Conservation (phyloP, 768 basidiomycete genomes). For the Macrolepiota albuminosa region DNA sequence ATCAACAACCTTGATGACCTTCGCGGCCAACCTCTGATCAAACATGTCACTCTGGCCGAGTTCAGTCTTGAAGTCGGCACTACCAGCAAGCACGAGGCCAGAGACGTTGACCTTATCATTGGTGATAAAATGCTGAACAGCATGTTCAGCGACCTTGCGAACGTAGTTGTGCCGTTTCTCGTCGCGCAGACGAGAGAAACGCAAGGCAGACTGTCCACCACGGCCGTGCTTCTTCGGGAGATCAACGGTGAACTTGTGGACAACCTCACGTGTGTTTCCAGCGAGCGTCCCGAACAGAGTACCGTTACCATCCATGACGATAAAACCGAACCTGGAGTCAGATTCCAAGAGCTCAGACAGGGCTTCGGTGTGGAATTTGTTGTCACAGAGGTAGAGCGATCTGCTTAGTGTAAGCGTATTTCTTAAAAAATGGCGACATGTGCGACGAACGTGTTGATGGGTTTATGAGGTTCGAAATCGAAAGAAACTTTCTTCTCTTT, state of each 20-base stretch:
- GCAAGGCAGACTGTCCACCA: slow-evolving; percentile 98
- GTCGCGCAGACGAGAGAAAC: slow-evolving; percentile 99
- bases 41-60: slow-evolving; percentile 96
- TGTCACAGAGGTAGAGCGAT: slow-evolving; percentile 97
- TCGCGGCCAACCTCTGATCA: slow-evolving; percentile 80
- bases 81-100: slow-evolving; percentile 93
- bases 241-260: slow-evolving; percentile 99
- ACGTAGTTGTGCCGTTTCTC: slow-evolving; percentile 99
- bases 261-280: slow-evolving; percentile 94
- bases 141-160: slow-evolving; percentile 94
- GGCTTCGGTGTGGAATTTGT: slow-evolving; percentile 99
- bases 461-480: slow-evolving; percentile 98
- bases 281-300: slow-evolving; percentile 93
- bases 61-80: slow-evolving; percentile 98
- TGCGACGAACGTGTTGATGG: slow-evolving; percentile 87
- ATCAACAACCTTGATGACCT: slow-evolving; percentile 97
- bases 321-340: slow-evolving; percentile 97
- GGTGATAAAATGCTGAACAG: slow-evolving; percentile 97
- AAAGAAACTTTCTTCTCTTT: slow-evolving; percentile 99
- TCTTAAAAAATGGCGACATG: neutral
- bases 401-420: slow-evolving; percentile 31
- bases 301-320: slow-evolving; percentile 99
- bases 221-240: slow-evolving; percentile 99
- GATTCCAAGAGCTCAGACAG: slow-evolving; percentile 95
- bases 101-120: slow-evolving; percentile 98